Evolutionary conservation across 495 filamentous ascomycete genomes (phyloP).

Genomic region (Podospora fimiseda): DNA sequence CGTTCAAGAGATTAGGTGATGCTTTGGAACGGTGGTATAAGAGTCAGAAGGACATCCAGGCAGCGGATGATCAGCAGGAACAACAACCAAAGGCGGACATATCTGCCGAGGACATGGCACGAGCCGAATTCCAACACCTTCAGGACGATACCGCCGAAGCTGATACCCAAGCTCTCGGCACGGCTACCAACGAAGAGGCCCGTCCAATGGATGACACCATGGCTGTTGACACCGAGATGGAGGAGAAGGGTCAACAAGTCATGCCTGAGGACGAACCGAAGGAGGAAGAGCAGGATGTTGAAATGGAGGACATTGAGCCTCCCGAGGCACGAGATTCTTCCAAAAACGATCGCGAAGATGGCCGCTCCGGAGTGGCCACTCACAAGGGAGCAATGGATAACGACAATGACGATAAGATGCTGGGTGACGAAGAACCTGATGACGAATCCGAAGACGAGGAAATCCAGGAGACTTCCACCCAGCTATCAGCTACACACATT

Average conservation of each 20-base stretch:
- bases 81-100: constrained; percentile 45
- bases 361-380: constrained; percentile 41
- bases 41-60: constrained; percentile 69
- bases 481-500: constrained; percentile 67
- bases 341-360: constrained; percentile 36
- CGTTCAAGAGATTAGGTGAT: constrained; percentile 91
- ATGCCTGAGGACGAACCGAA: constrained; percentile 54
- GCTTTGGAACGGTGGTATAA: constrained; percentile 90
- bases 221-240: constrained; percentile 67
- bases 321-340: constrained; percentile 35
- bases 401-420: constrained; percentile 27
- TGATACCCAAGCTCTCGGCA: constrained; percentile 86
- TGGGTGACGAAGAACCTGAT: constrained; percentile 25
- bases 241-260: constrained; percentile 46
- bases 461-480: constrained; percentile 63
- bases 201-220: constrained; percentile 74
- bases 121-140: constrained; percentile 78
- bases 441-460: constrained; percentile 45
- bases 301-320: constrained; percentile 34
- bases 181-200: constrained; percentile 80
- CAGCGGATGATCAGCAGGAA: constrained; percentile 49
- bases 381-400: constrained; percentile 40
- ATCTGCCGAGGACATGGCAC: constrained; percentile 43
- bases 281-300: constrained; percentile 42
- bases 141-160: constrained; percentile 69